Evolutionary conservation across 345 rosid genomes (phyloP).

Genomic region (Salix suchowensis): DNA sequence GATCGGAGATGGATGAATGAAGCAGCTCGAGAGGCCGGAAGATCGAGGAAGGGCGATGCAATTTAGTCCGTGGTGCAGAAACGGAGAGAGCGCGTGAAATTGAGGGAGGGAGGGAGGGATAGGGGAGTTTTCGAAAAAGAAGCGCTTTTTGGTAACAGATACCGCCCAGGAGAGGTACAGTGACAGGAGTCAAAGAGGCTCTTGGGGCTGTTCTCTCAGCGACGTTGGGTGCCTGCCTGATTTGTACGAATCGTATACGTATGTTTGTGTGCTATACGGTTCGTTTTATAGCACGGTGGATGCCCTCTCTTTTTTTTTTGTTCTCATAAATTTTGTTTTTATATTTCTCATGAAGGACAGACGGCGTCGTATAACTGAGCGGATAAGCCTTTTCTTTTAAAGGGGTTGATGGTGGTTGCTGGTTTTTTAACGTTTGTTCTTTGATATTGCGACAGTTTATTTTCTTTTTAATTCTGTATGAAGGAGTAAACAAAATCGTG

Average conservation of each 20-base stretch:
- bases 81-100: background rate
- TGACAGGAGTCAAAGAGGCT: background rate
- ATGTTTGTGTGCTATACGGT: background rate
- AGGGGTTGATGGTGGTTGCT: background rate
- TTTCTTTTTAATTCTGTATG: too few relatives aligned
- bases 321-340: background rate
- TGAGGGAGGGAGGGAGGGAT: background rate
- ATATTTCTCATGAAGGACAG: background rate
- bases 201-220: background rate
- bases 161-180: background rate
- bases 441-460: too few relatives aligned
- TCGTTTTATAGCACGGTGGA: background rate
- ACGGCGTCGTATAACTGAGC: background rate
- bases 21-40: background rate
- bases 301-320: background rate
- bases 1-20: background rate
- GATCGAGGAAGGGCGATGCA: background rate
- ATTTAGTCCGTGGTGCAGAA: background rate
- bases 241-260: constrained; percentile 4
- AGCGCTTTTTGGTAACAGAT: background rate
- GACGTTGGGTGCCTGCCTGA: background rate
- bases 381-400: background rate
- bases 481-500: too few relatives aligned
- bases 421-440: background rate
- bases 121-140: background rate